phyloP scores from a whole-genome alignment of 2,329 filamentous ascomycete genomes.

The Pseudogymnoascus sp. region DNA sequence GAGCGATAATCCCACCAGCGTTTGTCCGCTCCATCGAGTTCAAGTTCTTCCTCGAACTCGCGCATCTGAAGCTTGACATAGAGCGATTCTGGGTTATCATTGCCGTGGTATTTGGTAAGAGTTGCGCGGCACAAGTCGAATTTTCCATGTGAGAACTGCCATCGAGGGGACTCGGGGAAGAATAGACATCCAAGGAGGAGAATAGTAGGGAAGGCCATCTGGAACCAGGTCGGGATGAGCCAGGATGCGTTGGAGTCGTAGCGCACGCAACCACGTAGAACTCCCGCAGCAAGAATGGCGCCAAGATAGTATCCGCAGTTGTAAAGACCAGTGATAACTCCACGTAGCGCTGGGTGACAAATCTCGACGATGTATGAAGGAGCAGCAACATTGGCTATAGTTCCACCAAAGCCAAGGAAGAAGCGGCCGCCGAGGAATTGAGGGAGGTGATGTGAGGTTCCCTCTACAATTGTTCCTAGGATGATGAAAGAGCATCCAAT shows the following conservation, averaged over 20 bases:
- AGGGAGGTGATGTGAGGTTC: neutral
- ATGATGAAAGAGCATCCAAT: constrained; percentile 33
- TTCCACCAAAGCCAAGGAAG: constrained; percentile 44
- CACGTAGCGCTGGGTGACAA: neutral
- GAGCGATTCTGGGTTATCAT: constrained; percentile 29
- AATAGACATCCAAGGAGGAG: neutral
- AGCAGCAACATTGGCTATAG: neutral
- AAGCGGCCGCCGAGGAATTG: constrained; percentile 45
- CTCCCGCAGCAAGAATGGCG: neutral
- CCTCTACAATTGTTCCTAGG: constrained; percentile 35
- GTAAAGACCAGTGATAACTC: neutral
- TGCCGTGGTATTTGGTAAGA: constrained; percentile 13
- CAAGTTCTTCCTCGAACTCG: constrained; percentile 14
- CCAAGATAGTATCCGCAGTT: neutral
- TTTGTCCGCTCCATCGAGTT: constrained; percentile 18
- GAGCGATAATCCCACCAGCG: constrained; percentile 18
- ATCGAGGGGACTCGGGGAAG: neutral
- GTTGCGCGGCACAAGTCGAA: neutral
- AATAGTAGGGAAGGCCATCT: neutral
- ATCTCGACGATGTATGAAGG: neutral
- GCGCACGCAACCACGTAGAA: neutral
- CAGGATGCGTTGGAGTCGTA: neutral
- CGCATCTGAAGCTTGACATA: constrained; percentile 16
- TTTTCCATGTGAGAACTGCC: neutral
- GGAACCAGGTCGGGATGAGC: neutral